Base-by-base conservation (phyloP, 345 rosid species). In the Linum trigynum region DNA sequence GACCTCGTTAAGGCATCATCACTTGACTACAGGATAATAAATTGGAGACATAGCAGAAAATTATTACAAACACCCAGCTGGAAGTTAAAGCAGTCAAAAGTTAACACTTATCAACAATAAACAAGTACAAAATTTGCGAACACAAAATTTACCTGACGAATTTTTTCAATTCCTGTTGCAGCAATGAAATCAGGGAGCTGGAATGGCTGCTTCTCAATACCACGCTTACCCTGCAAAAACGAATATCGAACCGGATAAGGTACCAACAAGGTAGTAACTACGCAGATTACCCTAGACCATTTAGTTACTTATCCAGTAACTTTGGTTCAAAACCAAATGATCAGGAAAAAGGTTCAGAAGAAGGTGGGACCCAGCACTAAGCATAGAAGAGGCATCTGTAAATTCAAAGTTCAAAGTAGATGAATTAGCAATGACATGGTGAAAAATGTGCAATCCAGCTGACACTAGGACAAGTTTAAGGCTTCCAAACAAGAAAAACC, bases 131-230 rank as follows among this genome's bases (percentile, higher is more conserved):
- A 36, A 36, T n/a, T 8, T n/a, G 23, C 56, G 23, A 14, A 69
- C 45, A 41, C 39, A 35, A 3, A 35, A 62, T 36, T n/a, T 79
- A 95, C 99, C 99, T 95, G 98, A 83, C 99, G 85, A 64, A 95
- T 95, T 81, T 95, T 95, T 78, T 95, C 96, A 63, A 95, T 95
- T 73, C 99, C 99, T 3, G 98, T 95, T 17, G 96, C 98, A 66
- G 99, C 99, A 80, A 95, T 95, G 74, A 95, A 95, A 85, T 91
- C 98, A 64, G 99, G 99, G 76, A 95, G 96, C 75, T 89, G 98
- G 78, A 95, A 95, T 65, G 98, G 98, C 62, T 80, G 98, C 76
- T 95, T 95, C 86, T 95, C 98, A 56, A 95, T 95, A 69, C 99
- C 99, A 65, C 99, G 98, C 73, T 95, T 95, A 32, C 98, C 99